Evolutionary conservation across 2,329 filamentous ascomycete genomes (phyloP).

Genomic region (Fusarium chuoi): DNA sequence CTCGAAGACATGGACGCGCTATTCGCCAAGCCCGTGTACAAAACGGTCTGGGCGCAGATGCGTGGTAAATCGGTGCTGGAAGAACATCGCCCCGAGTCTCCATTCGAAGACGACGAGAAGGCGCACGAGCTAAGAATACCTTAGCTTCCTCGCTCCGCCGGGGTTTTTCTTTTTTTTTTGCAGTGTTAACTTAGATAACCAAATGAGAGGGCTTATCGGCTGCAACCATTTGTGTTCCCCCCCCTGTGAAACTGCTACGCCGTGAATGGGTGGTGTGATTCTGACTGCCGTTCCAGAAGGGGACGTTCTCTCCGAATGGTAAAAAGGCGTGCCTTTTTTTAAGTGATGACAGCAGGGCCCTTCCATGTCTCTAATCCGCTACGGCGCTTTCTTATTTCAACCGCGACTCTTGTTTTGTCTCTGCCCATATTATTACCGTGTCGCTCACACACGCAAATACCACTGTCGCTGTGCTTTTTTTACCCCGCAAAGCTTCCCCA

Average conservation of each 20-base stretch:
- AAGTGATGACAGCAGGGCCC: slow-evolving; percentile 20
- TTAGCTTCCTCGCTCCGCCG: slow-evolving; percentile 6
- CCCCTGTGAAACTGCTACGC: not conserved
- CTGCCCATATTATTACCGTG: not conserved
- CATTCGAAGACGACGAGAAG: slow-evolving; percentile 35
- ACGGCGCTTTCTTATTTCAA: slow-evolving; percentile 9
- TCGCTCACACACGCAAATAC: accelerated
- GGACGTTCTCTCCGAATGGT: not conserved
- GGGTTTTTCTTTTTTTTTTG: slow-evolving; percentile 9
- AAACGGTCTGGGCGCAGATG: slow-evolving; percentile 47
- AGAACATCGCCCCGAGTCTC: slow-evolving; percentile 34
- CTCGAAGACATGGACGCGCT: slow-evolving; percentile 60
- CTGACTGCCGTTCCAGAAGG: slow-evolving; percentile 28
- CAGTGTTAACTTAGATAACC: slow-evolving; percentile 25
- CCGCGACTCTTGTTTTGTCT: not conserved
- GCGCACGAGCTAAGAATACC: slow-evolving; percentile 37
- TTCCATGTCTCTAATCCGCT: slow-evolving; percentile 4
- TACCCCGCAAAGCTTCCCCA: slow-evolving; percentile 30
- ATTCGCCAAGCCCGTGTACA: slow-evolving; percentile 46
- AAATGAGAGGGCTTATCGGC: slow-evolving; percentile 17
- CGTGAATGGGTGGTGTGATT: slow-evolving; percentile 20
- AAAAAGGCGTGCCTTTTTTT: not conserved
- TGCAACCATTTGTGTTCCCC: not conserved
- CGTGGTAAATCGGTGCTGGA: slow-evolving; percentile 30
- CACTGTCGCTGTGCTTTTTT: not conserved